Percentiles rank a stretch among this genome's conserved stretches.
Evolutionary conservation across 176 grass and related monocot species (phyloP).

Genomic region (Avena insularis): DNA sequence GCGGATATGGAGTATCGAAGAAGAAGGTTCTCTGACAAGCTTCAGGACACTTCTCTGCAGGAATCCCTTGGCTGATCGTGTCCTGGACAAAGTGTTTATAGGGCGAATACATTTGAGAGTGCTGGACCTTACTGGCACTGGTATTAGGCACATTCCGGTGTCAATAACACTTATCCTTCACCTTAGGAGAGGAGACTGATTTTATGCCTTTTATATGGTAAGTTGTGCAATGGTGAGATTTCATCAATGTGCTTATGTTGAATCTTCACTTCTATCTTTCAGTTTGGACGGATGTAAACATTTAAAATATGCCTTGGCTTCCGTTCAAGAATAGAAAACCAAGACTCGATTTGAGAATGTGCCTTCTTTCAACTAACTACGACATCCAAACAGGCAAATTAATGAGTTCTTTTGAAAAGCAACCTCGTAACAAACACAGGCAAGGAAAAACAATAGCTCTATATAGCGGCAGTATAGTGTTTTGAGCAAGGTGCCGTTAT

Average conservation of each 20-base stretch:
- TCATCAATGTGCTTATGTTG: neutral
- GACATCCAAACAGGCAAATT: neutral
- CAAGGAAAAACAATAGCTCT: too few relatives aligned
- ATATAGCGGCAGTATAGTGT: too few relatives aligned
- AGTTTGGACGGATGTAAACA: neutral
- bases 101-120: slow-evolving; percentile 33
- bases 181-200: neutral
- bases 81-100: neutral
- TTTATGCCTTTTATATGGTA: neutral
- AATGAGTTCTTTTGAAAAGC: neutral
- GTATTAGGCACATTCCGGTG: slow-evolving; percentile 42
- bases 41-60: slow-evolving; percentile 43
- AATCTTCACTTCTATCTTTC: neutral
- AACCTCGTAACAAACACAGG: neutral
- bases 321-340: neutral
- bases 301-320: neutral
- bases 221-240: neutral
- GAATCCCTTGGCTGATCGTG: slow-evolving; percentile 30
- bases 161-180: slow-evolving; percentile 37
- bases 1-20: neutral
- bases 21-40: neutral
- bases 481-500: too few relatives aligned
- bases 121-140: slow-evolving; percentile 36
- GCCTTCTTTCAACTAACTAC: neutral
- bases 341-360: neutral